Base-by-base conservation (phyloP, 164 flowering plant species). In the Malania oleifera region DNA sequence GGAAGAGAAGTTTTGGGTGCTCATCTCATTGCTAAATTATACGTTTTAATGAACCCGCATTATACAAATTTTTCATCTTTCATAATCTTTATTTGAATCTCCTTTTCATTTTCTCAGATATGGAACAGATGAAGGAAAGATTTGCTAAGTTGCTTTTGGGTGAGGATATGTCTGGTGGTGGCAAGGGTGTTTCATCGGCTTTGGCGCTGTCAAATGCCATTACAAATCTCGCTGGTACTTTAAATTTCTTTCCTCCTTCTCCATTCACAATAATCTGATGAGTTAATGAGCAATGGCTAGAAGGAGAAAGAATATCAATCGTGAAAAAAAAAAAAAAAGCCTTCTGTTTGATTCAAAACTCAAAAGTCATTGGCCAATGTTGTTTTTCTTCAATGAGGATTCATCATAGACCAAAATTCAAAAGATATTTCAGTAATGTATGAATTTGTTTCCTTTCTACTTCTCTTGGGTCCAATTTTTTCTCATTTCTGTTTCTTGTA, bases 101-200 rank as follows among this genome's bases (percentile, higher is more conserved):
- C 7, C 5, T 11, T n/a, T 50, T 18, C 35, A 17, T 8, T 54
- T 9, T 13, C 14, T 43, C 77, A 89, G 98, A 91, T 44, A 50
- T 73, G 66, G 95, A 86, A 3, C 17, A 68, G 79, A 85, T 89
- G 77, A 91, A 85, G 77, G 98, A 89, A 60, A 85, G 70, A 66
- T 89, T 89, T 73, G 72, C 95, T 5, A 91, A 89, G 79, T 63
- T 91, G 71, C 83, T 91, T 50, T 73, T 91, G 65, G 98, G 98
- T 11, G 98, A 91, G 76, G 98, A 91, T 38, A 91, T 91, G 98
- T 89, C 98, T 0, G 98, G 98, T 18, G 89, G 95, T 23, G 96
- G 95, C 43, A 89, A 86, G 59, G 98, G 98, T 40, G 95, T 85
- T 67, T 83, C 95, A 5, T 91, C 96, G 3, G 95, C 98, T 54